Base-by-base conservation (phyloP, 2,329 filamentous ascomycete genomes). In the Neofusicoccum sp. region DNA sequence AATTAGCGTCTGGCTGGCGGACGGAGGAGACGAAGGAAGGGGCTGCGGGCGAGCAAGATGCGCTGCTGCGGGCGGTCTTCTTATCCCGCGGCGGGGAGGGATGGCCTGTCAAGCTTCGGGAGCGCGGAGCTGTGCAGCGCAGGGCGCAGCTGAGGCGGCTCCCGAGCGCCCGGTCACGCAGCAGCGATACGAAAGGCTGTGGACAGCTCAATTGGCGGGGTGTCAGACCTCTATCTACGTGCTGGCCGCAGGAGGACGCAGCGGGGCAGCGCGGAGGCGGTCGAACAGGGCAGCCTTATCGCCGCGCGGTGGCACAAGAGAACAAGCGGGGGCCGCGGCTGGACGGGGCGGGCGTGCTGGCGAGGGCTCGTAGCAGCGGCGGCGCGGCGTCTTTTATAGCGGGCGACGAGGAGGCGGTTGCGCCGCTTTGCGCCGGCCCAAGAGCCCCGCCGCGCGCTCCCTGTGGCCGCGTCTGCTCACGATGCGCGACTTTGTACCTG, bases 401-500 rank as follows among this genome's bases (percentile, higher is more conserved):
- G 56, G 56, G 44, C 34, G 9, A n/a, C 5, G 12, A 8, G 14
- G 36, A 11, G 9, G 9, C 28, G 28, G 41, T 16, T 29, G 22
- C 22, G 9, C 14, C 56, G 56, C 56, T 60, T 60, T 60, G 44
- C 56, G 16, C 44, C 56, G 56, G 56, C 56, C 37, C 44, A 58
- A 58, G 37, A 6, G 14, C 9, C 39, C 22, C 49, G 12, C 31
- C 52, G 22, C 52, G 33, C 16, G 22, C 56, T 49, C 56, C 54
- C 54, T 41, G 45, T 41, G 44, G 36, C 56, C 28, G 44, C 14
- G 37, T 8, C 37, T 28, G 14, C 56, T 49, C 56, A 49, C 56
- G 45, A 48, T 60, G 56, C 56, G 56, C 56, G 44, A 60, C 56
- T 60, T 60, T 60, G 56, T 60, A 60, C 56, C 56, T 60, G 56